A percentile compares a stretch with the other conserved stretches of the same genome.
These are phyloP conservation scores for Nicotiana tabacum DNA, from an alignment of 257 asterid species.

Conservation along the genomic window DNA sequence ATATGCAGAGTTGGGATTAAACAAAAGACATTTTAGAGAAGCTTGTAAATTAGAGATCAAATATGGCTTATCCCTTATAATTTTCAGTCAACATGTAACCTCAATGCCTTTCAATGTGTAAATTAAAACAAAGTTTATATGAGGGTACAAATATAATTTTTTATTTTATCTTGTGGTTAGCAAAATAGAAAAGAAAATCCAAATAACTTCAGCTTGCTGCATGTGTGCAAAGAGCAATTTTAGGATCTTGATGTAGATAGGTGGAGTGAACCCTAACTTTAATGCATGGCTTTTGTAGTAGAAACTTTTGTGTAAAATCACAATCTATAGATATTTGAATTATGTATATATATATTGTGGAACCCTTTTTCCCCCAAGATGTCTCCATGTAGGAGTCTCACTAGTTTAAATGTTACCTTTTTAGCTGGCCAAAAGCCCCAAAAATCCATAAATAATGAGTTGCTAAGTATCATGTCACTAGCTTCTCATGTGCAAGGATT, in stretches of 20 bases:
- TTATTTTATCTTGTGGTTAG: background rate
- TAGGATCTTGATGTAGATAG: slow-evolving; percentile 14
- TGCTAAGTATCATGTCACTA: slow-evolving; percentile 29
- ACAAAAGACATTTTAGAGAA: background rate
- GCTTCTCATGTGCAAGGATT: slow-evolving; percentile 45
- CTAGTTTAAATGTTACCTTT: slow-evolving; percentile 29
- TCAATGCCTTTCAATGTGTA: background rate
- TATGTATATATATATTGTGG: slow-evolving; percentile 19
- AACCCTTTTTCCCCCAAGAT: slow-evolving; percentile 24
- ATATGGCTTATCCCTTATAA: background rate
- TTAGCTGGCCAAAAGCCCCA: slow-evolving; percentile 35
- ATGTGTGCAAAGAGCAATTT: background rate
- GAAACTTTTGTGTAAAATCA: slow-evolving; percentile 1
- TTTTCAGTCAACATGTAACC: background rate
- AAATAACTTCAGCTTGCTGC: background rate
- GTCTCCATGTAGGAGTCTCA: slow-evolving; percentile 67
- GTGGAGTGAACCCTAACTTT: background rate
- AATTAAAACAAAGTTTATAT: background rate
- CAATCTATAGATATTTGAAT: slow-evolving; percentile 10
- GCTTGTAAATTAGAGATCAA: background rate
- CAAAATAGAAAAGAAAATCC: background rate
- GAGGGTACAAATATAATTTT: background rate
- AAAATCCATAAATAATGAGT: slow-evolving; percentile 17
- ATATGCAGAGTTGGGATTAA: background rate
- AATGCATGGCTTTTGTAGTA: slow-evolving; percentile 8